phyloP scores from a whole-genome alignment of 257 asterid species.

The Capsicum pubescens region DNA sequence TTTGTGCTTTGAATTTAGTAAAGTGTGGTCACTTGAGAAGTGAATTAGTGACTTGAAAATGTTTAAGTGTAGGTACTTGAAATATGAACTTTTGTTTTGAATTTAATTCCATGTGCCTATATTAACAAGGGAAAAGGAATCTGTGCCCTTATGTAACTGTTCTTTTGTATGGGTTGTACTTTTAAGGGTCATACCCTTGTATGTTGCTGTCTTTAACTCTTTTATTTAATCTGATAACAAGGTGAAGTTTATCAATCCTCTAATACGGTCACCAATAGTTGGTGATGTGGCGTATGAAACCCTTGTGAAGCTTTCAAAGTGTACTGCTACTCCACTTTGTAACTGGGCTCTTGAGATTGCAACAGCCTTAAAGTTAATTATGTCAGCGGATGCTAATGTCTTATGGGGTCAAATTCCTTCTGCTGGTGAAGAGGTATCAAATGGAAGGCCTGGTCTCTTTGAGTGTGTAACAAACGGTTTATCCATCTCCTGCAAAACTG shows the following conservation, averaged over 20 bases:
- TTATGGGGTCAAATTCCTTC: slow-evolving; percentile 75
- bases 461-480: slow-evolving; percentile 83
- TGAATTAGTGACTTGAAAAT: no score
- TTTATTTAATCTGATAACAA: slow-evolving; percentile 32
- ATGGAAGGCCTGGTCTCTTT: slow-evolving; percentile 73
- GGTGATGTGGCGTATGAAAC: slow-evolving; percentile 92
- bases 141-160: neutral
- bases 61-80: no score
- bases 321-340: slow-evolving; percentile 83
- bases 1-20: no score
- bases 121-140: neutral
- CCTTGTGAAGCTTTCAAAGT: slow-evolving; percentile 82
- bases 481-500: slow-evolving; percentile 85
- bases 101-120: neutral
- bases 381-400: slow-evolving; percentile 60
- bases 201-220: neutral
- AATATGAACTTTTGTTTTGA: no score
- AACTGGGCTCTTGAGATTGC: slow-evolving; percentile 98
- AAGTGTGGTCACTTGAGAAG: no score
- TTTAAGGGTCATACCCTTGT: slow-evolving; percentile 18
- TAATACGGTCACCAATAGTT: slow-evolving; percentile 76
- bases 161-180: slow-evolving; percentile 13
- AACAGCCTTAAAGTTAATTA: slow-evolving; percentile 80
- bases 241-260: slow-evolving; percentile 80
- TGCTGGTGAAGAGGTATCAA: slow-evolving; percentile 59